Conservation (phyloP, 345 rosid species). For the Hirschfeldia incana region DNA sequence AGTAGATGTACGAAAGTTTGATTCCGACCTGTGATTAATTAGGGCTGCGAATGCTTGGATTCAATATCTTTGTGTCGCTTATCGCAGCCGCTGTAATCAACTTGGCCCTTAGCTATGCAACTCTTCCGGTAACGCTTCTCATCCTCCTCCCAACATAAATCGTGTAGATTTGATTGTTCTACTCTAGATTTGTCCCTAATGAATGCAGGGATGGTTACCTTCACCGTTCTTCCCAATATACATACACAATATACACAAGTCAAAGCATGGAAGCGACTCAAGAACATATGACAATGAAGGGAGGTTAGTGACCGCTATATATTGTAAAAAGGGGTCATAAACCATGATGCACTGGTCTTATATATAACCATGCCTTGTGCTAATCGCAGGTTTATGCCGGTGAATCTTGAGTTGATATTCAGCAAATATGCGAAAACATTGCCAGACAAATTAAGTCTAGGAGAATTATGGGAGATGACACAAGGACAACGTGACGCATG, state of each 20-base stretch:
- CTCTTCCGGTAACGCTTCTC: slow-evolving; percentile 54
- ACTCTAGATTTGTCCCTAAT: neutral
- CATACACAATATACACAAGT: slow-evolving; percentile 77
- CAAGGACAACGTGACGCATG: slow-evolving; percentile 58
- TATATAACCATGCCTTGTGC: neutral
- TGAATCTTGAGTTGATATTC: slow-evolving; percentile 60
- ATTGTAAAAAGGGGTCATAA: neutral
- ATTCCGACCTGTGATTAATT: slow-evolving; percentile 32
- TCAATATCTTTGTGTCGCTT: slow-evolving; percentile 59
- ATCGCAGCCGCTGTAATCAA: slow-evolving; percentile 55
- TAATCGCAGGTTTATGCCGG: slow-evolving; percentile 56
- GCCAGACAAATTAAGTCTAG: slow-evolving; percentile 60
- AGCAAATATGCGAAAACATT: slow-evolving; percentile 78
- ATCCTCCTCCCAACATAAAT: neutral
- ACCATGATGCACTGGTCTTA: neutral
- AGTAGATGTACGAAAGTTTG: neutral
- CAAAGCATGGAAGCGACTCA: slow-evolving; percentile 79
- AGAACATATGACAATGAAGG: slow-evolving; percentile 80
- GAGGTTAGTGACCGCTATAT: slow-evolving; percentile 41
- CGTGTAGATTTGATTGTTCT: neutral
- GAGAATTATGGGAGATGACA: slow-evolving; percentile 84
- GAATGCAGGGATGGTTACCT: slow-evolving; percentile 75
- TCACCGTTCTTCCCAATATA: slow-evolving; percentile 78
- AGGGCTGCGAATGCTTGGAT: slow-evolving; percentile 73
- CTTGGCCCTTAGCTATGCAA: slow-evolving; percentile 57